Percentiles rank a stretch among this genome's conserved stretches.
phyloP scores from a whole-genome alignment of 768 basidiomycete genomes.

The Clavulina sp. region DNA sequence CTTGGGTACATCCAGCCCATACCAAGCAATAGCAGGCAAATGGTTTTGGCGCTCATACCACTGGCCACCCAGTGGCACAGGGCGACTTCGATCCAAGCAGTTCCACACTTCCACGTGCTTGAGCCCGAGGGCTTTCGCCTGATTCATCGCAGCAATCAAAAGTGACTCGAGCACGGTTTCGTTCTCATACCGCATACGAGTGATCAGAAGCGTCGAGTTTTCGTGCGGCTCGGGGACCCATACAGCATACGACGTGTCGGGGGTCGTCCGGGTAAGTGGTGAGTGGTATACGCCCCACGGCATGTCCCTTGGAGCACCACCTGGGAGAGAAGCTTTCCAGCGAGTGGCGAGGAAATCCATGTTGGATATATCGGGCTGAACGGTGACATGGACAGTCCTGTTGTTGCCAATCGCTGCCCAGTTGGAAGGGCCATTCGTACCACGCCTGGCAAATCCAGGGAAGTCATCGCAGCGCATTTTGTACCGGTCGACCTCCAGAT shows the following conservation, averaged over 20 bases:
- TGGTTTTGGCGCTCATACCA: slow-evolving; percentile 16
- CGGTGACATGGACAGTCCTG: neutral
- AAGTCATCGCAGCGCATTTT: too few species aligned
- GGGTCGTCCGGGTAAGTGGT: too few species aligned
- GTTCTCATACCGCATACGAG: slow-evolving; percentile 22
- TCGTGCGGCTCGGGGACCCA: slow-evolving; percentile 3
- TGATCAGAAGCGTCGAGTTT: slow-evolving; percentile 25
- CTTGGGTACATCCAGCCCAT: slow-evolving; percentile 18
- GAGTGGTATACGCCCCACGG: too few species aligned
- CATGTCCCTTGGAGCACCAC: too few species aligned
- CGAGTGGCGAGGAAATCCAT: neutral
- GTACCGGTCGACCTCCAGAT: neutral
- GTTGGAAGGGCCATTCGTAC: neutral
- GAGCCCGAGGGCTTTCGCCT: slow-evolving; percentile 22
- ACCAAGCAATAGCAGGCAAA: slow-evolving; percentile 33
- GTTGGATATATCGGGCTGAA: neutral
- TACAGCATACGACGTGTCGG: neutral
- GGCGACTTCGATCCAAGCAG: slow-evolving; percentile 16
- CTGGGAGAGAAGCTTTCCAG: neutral
- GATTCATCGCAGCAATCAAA: slow-evolving; percentile 20
- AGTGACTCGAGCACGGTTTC: slow-evolving; percentile 21
- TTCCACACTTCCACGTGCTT: slow-evolving; percentile 32
- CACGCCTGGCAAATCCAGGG: neutral
- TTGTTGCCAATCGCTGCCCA: neutral
- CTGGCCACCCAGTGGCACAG: slow-evolving; percentile 18